A percentile compares a stretch with the other conserved stretches of the same genome.
Conservation (phyloP, 257 asterid genomes). For the Gardenia jasminoides region DNA sequence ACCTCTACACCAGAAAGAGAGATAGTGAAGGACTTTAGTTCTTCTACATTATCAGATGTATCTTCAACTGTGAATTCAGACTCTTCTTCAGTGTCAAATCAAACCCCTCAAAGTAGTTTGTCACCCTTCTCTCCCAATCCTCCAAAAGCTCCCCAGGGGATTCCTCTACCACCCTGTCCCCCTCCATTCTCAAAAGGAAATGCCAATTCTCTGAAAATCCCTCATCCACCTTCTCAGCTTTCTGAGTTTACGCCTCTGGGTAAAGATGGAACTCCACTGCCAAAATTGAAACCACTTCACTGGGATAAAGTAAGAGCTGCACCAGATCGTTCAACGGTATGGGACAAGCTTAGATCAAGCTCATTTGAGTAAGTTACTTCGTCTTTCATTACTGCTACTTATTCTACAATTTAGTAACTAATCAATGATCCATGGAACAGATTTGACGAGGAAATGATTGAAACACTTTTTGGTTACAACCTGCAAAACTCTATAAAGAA, state of each 20-base stretch:
- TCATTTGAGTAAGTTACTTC: slow-evolving; percentile 75
- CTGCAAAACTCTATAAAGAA: slow-evolving; percentile 57
- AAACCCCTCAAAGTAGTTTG: slow-evolving; percentile 12
- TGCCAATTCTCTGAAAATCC: slow-evolving; percentile 26
- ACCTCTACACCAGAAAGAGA: slow-evolving; percentile 15
- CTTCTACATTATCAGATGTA: slow-evolving; percentile 27
- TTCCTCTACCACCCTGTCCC: slow-evolving; percentile 60
- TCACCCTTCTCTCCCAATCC: slow-evolving; percentile 20
- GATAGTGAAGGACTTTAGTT: slow-evolving; percentile 18
- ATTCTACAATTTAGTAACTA: too few relatives aligned
- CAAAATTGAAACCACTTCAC: slow-evolving; percentile 87
- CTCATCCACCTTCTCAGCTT: slow-evolving; percentile 62
- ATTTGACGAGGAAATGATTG: slow-evolving; percentile 94
- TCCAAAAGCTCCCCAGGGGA: slow-evolving; percentile 26
- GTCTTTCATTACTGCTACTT: background rate
- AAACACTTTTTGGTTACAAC: slow-evolving; percentile 86
- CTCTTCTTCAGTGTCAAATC: slow-evolving; percentile 25
- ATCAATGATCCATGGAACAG: slow-evolving; percentile 32
- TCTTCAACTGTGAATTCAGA: slow-evolving; percentile 23
- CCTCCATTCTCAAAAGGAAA: slow-evolving; percentile 47
- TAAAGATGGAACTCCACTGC: slow-evolving; percentile 70
- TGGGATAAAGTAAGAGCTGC: slow-evolving; percentile 99
- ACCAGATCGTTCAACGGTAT: slow-evolving; percentile 78
- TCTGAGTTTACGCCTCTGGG: slow-evolving; percentile 48
- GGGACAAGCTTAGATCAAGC: slow-evolving; percentile 94